These are phyloP conservation scores for Linum lewisii DNA, from an alignment of 345 rosid species.

Conservation along the genomic window DNA sequence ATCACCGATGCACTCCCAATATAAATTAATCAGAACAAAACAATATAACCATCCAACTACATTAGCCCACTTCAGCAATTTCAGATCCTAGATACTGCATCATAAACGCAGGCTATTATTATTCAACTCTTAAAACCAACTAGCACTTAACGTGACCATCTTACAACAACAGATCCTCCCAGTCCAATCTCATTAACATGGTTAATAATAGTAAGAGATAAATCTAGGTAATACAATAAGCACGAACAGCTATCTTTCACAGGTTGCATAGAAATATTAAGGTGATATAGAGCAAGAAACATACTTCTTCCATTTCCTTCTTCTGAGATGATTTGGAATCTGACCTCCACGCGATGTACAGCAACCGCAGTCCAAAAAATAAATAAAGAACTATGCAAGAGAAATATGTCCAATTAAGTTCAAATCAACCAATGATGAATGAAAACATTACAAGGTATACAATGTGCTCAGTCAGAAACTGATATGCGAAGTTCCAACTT, in stretches of 20 bases:
- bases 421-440: neutral
- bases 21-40: too few species aligned
- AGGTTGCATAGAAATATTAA: neutral
- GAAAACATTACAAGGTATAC: neutral
- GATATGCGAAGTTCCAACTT: neutral
- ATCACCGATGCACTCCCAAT: neutral
- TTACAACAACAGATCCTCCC: neutral
- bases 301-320: slow-evolving; percentile 96
- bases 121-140: neutral
- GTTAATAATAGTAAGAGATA: neutral
- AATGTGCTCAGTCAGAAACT: neutral
- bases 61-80: neutral
- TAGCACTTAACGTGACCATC: neutral
- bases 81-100: neutral
- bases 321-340: slow-evolving; percentile 89
- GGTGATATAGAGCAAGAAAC: slow-evolving; percentile 8
- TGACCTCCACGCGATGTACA: slow-evolving; percentile 98
- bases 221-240: neutral
- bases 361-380: slow-evolving; percentile 85
- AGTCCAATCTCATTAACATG: neutral
- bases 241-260: neutral
- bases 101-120: neutral
- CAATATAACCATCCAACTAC: neutral
- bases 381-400: slow-evolving; percentile 65
- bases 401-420: slow-evolving; percentile 9